Evolutionary conservation across 2,329 filamentous ascomycete genomes (phyloP).

Genomic region (Aspergillus sp.): DNA sequence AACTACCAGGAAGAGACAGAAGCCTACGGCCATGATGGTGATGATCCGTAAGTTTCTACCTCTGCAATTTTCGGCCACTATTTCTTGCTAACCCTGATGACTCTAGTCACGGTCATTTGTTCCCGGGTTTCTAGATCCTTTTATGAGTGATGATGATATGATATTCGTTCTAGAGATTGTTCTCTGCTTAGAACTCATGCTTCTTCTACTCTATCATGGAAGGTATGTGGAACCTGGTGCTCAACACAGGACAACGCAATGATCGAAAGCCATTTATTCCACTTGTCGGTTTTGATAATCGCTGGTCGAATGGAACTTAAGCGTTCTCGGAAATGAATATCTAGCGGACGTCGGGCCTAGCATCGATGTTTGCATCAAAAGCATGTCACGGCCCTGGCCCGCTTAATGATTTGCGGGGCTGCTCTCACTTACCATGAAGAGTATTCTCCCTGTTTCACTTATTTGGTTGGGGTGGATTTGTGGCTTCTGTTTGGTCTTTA

Average conservation of each 20-base stretch:
- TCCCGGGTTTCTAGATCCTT: constrained; percentile 66
- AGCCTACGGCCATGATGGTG: constrained; percentile 74
- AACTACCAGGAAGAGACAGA: constrained; percentile 97
- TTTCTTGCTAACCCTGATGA: background rate
- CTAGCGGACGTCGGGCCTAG: background rate
- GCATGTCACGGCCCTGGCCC: background rate
- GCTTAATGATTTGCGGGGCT: background rate
- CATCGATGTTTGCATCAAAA: constrained; percentile 1
- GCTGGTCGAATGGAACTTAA: constrained; percentile 20
- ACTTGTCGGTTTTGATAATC: constrained; percentile 17
- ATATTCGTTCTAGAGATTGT: constrained; percentile 20
- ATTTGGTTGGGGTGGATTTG: background rate
- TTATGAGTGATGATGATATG: constrained; percentile 35
- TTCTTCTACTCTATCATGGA: constrained; percentile 1
- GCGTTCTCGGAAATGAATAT: constrained; percentile 3
- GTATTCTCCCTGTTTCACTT: background rate
- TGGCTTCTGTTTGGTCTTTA: constrained; percentile 13
- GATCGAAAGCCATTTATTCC: background rate
- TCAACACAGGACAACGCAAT: background rate
- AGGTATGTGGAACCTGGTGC: constrained; percentile 4
- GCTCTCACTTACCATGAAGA: background rate
- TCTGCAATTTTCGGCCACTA: background rate
- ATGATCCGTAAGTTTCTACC: constrained; percentile 73
- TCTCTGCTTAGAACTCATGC: constrained; percentile 1
- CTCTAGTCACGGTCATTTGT: constrained; percentile 70